phyloP scores from a whole-genome alignment of 2,329 filamentous ascomycete species.

The Paecilomyces sp. region DNA sequence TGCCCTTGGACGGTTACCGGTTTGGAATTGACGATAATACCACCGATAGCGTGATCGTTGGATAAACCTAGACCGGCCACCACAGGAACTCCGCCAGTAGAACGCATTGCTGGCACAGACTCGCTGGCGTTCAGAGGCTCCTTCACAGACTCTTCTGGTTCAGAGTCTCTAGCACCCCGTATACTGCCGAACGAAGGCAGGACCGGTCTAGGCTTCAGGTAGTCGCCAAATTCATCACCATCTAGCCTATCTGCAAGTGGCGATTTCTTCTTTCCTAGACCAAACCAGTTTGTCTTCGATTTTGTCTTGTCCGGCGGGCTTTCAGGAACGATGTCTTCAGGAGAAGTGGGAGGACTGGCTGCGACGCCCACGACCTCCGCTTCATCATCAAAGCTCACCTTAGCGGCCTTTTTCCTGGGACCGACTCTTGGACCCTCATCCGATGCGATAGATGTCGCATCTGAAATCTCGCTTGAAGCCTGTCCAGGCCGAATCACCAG shows the following conservation, averaged over 20 bases:
- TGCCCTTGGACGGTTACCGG: conserved; percentile 6
- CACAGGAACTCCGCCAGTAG: conserved; percentile 34
- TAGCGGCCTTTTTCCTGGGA: conserved; percentile 46
- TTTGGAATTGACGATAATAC: conserved; percentile 39
- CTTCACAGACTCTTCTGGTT: conserved; percentile 8
- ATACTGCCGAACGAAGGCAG: conserved; percentile 60
- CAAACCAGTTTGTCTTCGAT: conserved; percentile 28
- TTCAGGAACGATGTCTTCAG: conserved; percentile 26
- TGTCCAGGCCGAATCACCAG: conserved; percentile 17
- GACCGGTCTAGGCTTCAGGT: conserved; percentile 52
- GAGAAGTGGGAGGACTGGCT: conserved; percentile 34
- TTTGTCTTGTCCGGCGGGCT: conserved; percentile 29
- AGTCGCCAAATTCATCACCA: conserved; percentile 47
- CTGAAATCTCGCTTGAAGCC: conserved; percentile 49
- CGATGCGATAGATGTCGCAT: conserved; percentile 45
- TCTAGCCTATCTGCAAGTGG: conserved; percentile 18
- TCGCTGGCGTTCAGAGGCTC: conserved; percentile 22
- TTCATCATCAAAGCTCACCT: conserved; percentile 64
- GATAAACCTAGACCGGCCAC: conserved; percentile 34
- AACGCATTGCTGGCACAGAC: conserved; percentile 19
- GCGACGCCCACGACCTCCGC: conserved; percentile 42
- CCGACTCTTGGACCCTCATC: conserved; percentile 33
- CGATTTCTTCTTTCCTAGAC: conserved; percentile 26
- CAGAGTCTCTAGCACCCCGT: conserved; percentile 37
- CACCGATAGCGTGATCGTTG: conserved; percentile 46